Conservation (phyloP, 768 basidiomycete genomes). For the Rhizopogon vesiculosus region DNA sequence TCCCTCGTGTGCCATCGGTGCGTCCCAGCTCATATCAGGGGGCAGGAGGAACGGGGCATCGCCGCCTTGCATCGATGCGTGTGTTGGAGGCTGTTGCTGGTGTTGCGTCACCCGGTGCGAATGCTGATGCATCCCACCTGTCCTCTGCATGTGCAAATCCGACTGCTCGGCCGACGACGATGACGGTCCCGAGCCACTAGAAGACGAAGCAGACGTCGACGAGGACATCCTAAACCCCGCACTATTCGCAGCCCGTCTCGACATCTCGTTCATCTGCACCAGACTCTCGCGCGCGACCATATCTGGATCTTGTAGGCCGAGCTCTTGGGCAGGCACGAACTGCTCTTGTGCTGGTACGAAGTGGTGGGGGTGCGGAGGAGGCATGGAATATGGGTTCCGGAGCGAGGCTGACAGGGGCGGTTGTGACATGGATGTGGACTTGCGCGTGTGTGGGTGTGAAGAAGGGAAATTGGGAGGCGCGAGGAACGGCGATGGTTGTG, state of each 20-base stretch:
- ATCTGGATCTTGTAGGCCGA: constrained; percentile 43
- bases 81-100: constrained; percentile 8
- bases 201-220: constrained; percentile 5
- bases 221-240: constrained; percentile 20
- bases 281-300: constrained; percentile 61
- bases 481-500: constrained; percentile 11
- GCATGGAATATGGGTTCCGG: neutral
- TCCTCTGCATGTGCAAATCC: constrained; percentile 43
- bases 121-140: constrained; percentile 11
- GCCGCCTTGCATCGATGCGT: constrained; percentile 18
- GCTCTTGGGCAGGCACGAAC: constrained; percentile 54
- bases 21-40: constrained; percentile 19
- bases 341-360: constrained; percentile 9
- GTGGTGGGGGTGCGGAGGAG: neutral
- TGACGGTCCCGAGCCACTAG: constrained; percentile 40
- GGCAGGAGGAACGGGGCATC: constrained; percentile 25
- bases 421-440: constrained; percentile 1
- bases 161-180: constrained; percentile 28
- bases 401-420: neutral
- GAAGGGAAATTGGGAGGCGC: constrained; percentile 10
- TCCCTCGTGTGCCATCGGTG: constrained; percentile 47
- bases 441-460: constrained; percentile 1
- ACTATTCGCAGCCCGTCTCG: constrained; percentile 49
- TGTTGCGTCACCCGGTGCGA: constrained; percentile 13
- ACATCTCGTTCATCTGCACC: constrained; percentile 76